These are phyloP conservation scores for Amaranthus tricolor DNA, from an alignment of 179 eudicot genomes.

Conservation along the genomic window DNA sequence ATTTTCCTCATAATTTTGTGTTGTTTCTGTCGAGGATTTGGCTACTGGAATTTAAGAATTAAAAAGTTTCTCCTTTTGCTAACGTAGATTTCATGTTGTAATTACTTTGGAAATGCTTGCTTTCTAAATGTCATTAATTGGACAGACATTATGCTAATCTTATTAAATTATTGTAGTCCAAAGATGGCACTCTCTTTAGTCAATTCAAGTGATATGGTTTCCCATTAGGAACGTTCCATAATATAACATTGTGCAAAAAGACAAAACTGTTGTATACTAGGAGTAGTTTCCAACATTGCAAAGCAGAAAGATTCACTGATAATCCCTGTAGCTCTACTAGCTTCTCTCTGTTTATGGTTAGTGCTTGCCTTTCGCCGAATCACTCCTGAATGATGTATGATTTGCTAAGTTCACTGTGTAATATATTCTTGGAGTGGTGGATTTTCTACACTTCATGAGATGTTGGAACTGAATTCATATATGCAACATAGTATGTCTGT, in stretches of 20 bases:
- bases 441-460: constrained; percentile 3
- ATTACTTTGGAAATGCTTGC: not conserved
- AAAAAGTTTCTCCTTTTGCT: not conserved
- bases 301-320: not conserved
- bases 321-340: not conserved
- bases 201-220: not conserved
- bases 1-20: constrained; percentile 8
- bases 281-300: not conserved
- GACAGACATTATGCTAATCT: not conserved
- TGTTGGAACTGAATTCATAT: not conserved
- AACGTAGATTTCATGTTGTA: not conserved
- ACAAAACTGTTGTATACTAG: not conserved
- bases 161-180: not conserved
- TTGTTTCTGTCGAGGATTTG: not conserved
- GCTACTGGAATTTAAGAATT: not conserved
- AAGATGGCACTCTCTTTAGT: not conserved
- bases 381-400: not conserved
- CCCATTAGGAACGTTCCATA: no score
- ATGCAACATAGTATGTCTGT: not conserved
- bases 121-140: constrained; percentile 2
- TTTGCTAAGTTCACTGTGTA: not conserved
- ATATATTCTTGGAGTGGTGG: not conserved
- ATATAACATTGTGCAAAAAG: not conserved
- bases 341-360: not conserved
- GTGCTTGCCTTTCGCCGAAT: not conserved